Evolutionary conservation across 768 basidiomycete genomes (phyloP), one percentile per base, ranked within the genome.

Genomic region (Podaxis pistillaris): DNA sequence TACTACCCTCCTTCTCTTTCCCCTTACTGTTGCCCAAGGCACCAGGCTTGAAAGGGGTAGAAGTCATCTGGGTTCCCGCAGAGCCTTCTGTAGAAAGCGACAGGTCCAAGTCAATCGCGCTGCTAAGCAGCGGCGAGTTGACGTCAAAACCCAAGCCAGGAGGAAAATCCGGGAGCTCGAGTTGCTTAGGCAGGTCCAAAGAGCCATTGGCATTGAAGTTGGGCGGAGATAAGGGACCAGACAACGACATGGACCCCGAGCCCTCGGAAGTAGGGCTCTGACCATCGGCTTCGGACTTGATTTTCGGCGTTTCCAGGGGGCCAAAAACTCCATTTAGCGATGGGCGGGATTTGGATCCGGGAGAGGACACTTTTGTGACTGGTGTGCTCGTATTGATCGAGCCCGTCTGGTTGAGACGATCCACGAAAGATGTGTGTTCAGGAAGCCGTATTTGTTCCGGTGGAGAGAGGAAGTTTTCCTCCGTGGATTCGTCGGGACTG

Each of bases 401-500:
- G 36, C 66, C 68, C 2, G 67, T 60, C 50, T 74, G 72, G 57
- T 71, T 70, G 0, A 77, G 69, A 53, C 69, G 72, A 24, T 78
- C 74, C 55, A 77, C 33, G 63, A 76, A 74, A 4, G 73, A 62
- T 63, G 72, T 11, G 1, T 56, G 61, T n/a, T 62, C 61, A 44
- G 58, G 41, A 68, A 66, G 7, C 69, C 66, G 41, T 68, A 67
- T n/a, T 70, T 67, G n/a, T 9, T 73, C 68, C 5, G 74, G 71
- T 36, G 71, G 68, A 4, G 67, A 71, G 13, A 75, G 70, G n/a
- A 70, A 68, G 41, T 73, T 72, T 54, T 74, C 72, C n/a, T 80
- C 79, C 47, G 76, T 72, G 17, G 87, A 88, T 22, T 80, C 74
- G 49, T 90, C 86, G n/a, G 88, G 86, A 54, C 80, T 89, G 68